These are phyloP conservation scores for Phytophthora europaea DNA, from an alignment of 352 stramenopile genomes.

Conservation along the genomic window DNA sequence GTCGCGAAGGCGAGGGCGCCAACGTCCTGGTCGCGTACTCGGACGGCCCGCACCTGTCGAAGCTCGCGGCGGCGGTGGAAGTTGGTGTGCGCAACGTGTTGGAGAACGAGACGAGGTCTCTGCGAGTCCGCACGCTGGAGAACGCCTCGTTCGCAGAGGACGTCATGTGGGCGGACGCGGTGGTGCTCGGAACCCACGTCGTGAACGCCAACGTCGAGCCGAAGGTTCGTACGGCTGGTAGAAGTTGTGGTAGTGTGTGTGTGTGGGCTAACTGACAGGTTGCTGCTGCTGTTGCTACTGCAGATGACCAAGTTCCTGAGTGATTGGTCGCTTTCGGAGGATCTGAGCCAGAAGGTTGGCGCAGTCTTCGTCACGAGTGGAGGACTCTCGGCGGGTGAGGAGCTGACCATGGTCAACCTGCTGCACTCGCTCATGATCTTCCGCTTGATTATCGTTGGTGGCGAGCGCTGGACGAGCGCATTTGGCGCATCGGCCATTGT, in stretches of 20 bases:
- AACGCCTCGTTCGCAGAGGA: slow-evolving; percentile 84
- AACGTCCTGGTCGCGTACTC: slow-evolving; percentile 82
- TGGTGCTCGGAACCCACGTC: slow-evolving; percentile 88
- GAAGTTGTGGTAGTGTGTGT: background rate
- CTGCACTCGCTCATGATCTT: slow-evolving; percentile 92
- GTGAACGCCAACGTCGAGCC: slow-evolving; percentile 92
- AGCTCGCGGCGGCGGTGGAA: slow-evolving; percentile 78
- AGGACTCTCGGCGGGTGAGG: slow-evolving; percentile 83
- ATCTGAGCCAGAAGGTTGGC: slow-evolving; percentile 88
- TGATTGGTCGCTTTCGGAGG: slow-evolving; percentile 72
- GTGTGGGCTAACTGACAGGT: background rate
- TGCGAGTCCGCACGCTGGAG: slow-evolving; percentile 66
- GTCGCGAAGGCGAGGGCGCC: slow-evolving; percentile 17
- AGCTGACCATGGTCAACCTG: slow-evolving; percentile 89
- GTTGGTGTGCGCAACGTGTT: slow-evolving; percentile 51
- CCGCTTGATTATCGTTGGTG: slow-evolving; percentile 86
- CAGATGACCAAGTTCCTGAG: slow-evolving; percentile 80
- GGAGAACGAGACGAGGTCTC: slow-evolving; percentile 36
- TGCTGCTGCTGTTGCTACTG: slow-evolving; percentile 6
- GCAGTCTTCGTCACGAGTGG: slow-evolving; percentile 88
- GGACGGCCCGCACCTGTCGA: slow-evolving; percentile 73
- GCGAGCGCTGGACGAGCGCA: slow-evolving; percentile 86
- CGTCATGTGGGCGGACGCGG: slow-evolving; percentile 84
- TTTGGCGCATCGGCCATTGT: slow-evolving; percentile 89
- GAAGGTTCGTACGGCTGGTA: slow-evolving; percentile 47